These are phyloP conservation scores for Candida suzukii DNA, from an alignment of 805 yeast species.

Conservation along the genomic window DNA sequence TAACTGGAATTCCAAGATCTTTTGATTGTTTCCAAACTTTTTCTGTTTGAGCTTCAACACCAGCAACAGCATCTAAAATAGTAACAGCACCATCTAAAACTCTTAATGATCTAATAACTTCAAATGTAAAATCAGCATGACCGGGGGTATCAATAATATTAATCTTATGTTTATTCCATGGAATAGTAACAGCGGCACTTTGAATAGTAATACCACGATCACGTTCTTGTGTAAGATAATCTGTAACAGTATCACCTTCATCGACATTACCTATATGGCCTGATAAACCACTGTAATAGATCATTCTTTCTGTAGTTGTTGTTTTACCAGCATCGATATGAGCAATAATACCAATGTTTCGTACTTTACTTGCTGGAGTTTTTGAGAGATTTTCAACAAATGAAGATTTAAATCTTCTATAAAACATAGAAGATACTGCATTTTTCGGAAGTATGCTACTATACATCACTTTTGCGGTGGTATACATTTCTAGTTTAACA, in stretches of 20 bases:
- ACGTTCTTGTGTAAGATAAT: slow-evolving; percentile 82
- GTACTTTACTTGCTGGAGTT: slow-evolving; percentile 30
- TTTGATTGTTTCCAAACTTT: slow-evolving; percentile 91
- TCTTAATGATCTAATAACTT: slow-evolving; percentile 81
- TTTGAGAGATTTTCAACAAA: slow-evolving; percentile 1
- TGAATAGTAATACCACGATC: slow-evolving; percentile 94
- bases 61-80: slow-evolving; percentile 91
- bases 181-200: slow-evolving; percentile 88
- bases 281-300: slow-evolving; percentile 82
- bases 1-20: slow-evolving; percentile 58
- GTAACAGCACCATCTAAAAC: slow-evolving; percentile 94
- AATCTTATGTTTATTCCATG: slow-evolving; percentile 68
- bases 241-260: slow-evolving; percentile 95
- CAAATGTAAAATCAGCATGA: slow-evolving; percentile 95
- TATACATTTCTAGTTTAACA: too few species aligned
- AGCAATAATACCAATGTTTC: slow-evolving; percentile 97
- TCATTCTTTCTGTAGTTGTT: slow-evolving; percentile 93
- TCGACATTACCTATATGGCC: slow-evolving; percentile 86
- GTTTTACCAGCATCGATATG: slow-evolving; percentile 99
- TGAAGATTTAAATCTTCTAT: background rate
- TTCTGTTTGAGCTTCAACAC: slow-evolving; percentile 97
- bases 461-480: too few species aligned
- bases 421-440: background rate
- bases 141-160: slow-evolving; percentile 97
- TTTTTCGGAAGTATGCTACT: too few species aligned